Percentiles rank a stretch among this genome's conserved stretches.
Evolutionary conservation across 768 basidiomycete species (phyloP).

Genomic region (Auricularia auricula-judae): DNA sequence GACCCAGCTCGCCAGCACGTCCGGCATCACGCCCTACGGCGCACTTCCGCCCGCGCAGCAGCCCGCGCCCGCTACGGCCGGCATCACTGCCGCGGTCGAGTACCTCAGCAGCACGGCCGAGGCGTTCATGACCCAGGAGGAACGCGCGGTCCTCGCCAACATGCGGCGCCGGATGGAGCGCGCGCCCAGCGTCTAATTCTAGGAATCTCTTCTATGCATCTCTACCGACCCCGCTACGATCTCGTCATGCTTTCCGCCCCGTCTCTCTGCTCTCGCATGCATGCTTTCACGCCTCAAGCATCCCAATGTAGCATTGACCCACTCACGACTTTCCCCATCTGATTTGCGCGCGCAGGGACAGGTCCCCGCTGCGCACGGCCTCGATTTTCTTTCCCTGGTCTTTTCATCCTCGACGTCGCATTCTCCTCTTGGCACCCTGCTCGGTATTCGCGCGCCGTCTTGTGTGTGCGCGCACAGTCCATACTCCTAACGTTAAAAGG

Average conservation of each 20-base stretch:
- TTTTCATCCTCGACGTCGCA: too few species aligned
- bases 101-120: not conserved
- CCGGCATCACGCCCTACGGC: not conserved
- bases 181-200: not conserved
- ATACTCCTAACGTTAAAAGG: too few species aligned
- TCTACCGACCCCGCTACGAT: not conserved
- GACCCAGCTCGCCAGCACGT: not conserved
- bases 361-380: not conserved
- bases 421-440: too few species aligned
- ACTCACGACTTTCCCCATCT: not conserved
- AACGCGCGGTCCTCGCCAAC: not conserved
- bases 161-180: not conserved
- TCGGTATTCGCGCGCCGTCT: too few species aligned
- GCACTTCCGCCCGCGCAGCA: not conserved
- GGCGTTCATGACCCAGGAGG: not conserved
- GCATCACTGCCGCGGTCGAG: not conserved
- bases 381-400: too few species aligned
- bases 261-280: not conserved
- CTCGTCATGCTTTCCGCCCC: not conserved
- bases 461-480: too few species aligned
- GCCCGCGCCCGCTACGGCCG: not conserved
- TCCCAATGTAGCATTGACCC: not conserved
- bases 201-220: not conserved
- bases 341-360: not conserved
- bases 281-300: not conserved